Conservation (phyloP, 352 stramenopile species). For the Phytophthora meadii region DNA sequence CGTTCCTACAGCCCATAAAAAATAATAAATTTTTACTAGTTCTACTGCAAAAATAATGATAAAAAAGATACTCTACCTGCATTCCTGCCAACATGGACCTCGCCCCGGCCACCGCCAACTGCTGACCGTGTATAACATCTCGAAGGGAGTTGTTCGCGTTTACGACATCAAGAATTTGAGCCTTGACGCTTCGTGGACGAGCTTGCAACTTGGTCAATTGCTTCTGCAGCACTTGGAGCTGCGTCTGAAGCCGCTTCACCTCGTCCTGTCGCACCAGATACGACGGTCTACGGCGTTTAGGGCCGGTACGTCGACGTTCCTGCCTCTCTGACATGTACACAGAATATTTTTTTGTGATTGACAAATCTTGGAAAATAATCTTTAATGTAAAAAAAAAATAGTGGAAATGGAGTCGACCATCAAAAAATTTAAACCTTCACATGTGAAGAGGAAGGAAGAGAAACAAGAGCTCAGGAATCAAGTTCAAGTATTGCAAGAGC, state of each 20-base stretch:
- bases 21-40: slow-evolving; percentile 3
- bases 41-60: neutral
- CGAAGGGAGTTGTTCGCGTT: slow-evolving; percentile 32
- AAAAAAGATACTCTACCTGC: slow-evolving; percentile 24
- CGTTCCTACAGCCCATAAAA: slow-evolving; percentile 22
- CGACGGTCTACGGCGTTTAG: slow-evolving; percentile 31
- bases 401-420: no score
- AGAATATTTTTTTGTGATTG: no score
- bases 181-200: slow-evolving; percentile 20
- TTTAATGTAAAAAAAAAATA: no score
- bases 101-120: slow-evolving; percentile 19
- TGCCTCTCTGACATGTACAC: no score
- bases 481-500: no score
- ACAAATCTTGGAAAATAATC: no score
- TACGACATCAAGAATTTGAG: slow-evolving; percentile 27
- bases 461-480: no score
- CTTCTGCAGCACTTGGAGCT: slow-evolving; percentile 27
- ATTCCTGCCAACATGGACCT: slow-evolving; percentile 28
- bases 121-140: slow-evolving; percentile 34
- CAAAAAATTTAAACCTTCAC: no score
- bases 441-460: no score
- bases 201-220: slow-evolving; percentile 25
- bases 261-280: slow-evolving; percentile 42
- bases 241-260: slow-evolving; percentile 27
- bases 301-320: neutral